These are phyloP conservation scores for Eucalyptus pauciflora DNA, from an alignment of 345 rosid genomes.

Conservation along the genomic window DNA sequence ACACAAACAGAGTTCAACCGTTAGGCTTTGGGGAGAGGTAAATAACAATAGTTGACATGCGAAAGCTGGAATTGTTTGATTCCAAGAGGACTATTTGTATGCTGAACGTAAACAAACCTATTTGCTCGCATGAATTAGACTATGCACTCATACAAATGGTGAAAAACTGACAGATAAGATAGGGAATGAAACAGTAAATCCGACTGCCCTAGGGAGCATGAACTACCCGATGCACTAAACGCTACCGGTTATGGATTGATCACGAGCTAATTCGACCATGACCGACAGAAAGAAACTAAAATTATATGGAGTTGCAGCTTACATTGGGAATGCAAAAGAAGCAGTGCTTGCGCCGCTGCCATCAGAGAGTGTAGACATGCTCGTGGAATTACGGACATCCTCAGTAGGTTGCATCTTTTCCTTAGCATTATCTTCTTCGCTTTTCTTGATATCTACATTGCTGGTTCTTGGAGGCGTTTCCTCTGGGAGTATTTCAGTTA, in stretches of 20 bases:
- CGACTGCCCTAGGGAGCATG: neutral
- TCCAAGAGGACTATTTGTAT: neutral
- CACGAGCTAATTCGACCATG: neutral
- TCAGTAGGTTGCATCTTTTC: neutral
- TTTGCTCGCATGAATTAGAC: neutral
- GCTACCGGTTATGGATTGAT: neutral
- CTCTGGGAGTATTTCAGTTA: neutral
- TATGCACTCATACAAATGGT: neutral
- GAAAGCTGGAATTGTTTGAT: neutral
- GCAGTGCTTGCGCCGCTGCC: constrained; percentile 25
- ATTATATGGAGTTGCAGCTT: constrained; percentile 5
- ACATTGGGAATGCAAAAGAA: constrained; percentile 76
- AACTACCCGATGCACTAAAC: neutral
- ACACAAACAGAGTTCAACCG: neutral
- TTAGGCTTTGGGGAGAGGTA: neutral
- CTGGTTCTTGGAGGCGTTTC: neutral
- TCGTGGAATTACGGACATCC: constrained; percentile 2
- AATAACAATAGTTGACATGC: neutral
- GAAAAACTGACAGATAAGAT: neutral
- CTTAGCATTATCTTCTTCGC: neutral
- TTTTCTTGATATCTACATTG: neutral
- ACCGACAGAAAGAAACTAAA: neutral
- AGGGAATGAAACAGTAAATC: neutral
- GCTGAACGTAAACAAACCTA: neutral
- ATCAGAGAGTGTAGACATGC: constrained; percentile 22